phyloP scores from a whole-genome alignment of 495 filamentous ascomycete species.

The Daldinia decipiens region DNA sequence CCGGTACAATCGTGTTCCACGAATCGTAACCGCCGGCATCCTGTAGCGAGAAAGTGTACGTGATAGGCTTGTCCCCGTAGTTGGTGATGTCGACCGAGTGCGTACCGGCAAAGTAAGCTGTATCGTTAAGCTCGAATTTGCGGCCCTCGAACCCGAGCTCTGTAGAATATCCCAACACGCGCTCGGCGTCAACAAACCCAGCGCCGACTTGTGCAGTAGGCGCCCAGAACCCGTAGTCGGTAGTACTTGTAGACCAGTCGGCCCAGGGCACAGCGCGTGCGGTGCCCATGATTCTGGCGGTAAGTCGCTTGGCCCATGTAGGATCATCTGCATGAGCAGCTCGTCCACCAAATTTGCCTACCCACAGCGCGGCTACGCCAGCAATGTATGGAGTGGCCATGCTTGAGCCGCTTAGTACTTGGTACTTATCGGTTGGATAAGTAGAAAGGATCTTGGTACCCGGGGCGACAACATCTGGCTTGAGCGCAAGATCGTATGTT shows the following conservation, averaged over 20 bases:
- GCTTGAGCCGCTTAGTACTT: conserved; percentile 58
- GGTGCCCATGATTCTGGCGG: conserved; percentile 48
- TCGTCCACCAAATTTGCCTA: conserved; percentile 46
- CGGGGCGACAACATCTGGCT: conserved; percentile 44
- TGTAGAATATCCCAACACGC: conserved; percentile 70
- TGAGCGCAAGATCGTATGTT: conserved; percentile 50
- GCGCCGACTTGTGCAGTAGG: conserved; percentile 52
- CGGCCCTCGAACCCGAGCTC: conserved; percentile 73
- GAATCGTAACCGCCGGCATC: background rate
- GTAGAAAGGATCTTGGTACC: conserved; percentile 62
- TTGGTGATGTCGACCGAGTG: background rate
- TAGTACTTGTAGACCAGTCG: conserved; percentile 48
- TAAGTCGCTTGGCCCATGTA: conserved; percentile 38
- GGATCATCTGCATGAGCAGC: conserved; percentile 28
- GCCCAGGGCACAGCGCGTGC: conserved; percentile 55
- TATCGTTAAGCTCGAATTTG: conserved; percentile 59
- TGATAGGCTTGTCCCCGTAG: background rate
- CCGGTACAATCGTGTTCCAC: background rate
- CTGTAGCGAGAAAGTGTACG: background rate
- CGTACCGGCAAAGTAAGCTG: conserved; percentile 44
- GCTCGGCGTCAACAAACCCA: conserved; percentile 66
- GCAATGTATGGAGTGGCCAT: conserved; percentile 65
- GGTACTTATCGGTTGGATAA: conserved; percentile 51
- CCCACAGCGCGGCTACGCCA: conserved; percentile 56
- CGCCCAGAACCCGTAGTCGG: conserved; percentile 46